Conservation (phyloP, 768 basidiomycete species). For the Tubosaeta brunneosetosa region DNA sequence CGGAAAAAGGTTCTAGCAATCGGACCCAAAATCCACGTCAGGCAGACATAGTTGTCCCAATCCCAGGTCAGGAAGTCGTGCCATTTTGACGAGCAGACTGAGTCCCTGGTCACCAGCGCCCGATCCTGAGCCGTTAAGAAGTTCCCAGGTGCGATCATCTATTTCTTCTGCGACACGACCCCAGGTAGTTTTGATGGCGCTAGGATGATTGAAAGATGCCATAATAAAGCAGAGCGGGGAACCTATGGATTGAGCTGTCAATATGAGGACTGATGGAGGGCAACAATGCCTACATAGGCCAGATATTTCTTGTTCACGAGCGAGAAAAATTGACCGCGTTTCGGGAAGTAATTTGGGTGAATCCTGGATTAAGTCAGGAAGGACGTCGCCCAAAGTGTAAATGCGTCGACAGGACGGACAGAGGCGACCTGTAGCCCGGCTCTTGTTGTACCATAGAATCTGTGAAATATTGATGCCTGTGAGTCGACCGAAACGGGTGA, state of each 20-base stretch:
- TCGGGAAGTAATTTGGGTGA: conserved; percentile 12
- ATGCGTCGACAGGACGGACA: conserved; percentile 76
- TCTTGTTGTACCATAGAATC: conserved; percentile 87
- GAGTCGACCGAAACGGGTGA: background rate
- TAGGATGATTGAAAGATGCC: conserved; percentile 61
- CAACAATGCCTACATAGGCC: conserved; percentile 58
- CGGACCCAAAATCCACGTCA: conserved; percentile 25
- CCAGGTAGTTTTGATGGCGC: conserved; percentile 63
- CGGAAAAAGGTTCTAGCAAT: background rate
- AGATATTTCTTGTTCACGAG: conserved; percentile 65
- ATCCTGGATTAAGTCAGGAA: conserved; percentile 44
- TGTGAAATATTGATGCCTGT: conserved; percentile 21
- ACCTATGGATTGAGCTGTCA: conserved; percentile 39
- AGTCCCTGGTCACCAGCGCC: conserved; percentile 39
- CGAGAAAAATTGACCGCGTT: conserved; percentile 37
- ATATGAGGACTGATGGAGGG: background rate
- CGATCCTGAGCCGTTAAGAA: conserved; percentile 45
- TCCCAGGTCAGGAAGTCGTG: conserved; percentile 67
- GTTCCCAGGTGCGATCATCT: conserved; percentile 58
- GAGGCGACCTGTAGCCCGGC: conserved; percentile 60
- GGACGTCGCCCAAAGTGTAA: conserved; percentile 63
- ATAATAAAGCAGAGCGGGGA: conserved; percentile 75
- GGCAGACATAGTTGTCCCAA: conserved; percentile 53
- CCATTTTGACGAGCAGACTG: conserved; percentile 71
- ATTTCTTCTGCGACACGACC: conserved; percentile 66